Percentiles rank a stretch among this genome's conserved stretches.
phyloP scores from a whole-genome alignment of 1,139 yeast species.

The Candida mesenterica region DNA sequence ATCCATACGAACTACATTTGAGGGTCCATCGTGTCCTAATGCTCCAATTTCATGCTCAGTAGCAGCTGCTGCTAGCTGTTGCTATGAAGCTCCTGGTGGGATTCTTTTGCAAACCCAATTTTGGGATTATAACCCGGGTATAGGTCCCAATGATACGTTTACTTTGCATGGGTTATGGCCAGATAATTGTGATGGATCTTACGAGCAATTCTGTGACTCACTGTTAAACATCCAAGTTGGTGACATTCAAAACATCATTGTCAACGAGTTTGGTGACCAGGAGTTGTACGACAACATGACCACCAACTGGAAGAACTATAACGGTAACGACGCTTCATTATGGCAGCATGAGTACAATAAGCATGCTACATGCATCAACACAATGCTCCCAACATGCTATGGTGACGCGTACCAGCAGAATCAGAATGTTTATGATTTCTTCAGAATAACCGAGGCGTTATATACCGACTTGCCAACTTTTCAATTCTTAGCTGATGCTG shows the following conservation, averaged over 20 bases:
- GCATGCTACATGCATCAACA: conserved; percentile 90
- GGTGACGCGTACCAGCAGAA: conserved; percentile 29
- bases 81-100: conserved; percentile 90
- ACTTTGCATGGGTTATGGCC: conserved; percentile 90
- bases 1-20: conserved; percentile 1
- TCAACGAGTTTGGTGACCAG: conserved; percentile 43
- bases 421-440: conserved; percentile 78
- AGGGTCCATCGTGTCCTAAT: conserved; percentile 50
- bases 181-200: conserved; percentile 75
- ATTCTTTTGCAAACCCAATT: conserved; percentile 83
- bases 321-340: conserved; percentile 67
- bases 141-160: conserved; percentile 67
- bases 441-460: conserved; percentile 60
- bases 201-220: conserved; percentile 68
- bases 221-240: conserved; percentile 48
- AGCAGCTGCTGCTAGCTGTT: conserved; percentile 58
- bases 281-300: conserved; percentile 60
- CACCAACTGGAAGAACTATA: conserved; percentile 71
- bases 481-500: conserved; percentile 62
- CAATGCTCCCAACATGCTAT: conserved; percentile 74
- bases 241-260: conserved; percentile 50
- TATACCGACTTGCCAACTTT: conserved; percentile 69
- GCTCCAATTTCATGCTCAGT: conserved; percentile 59
- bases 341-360: conserved; percentile 96
- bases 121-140: conserved; percentile 88